Conservation (phyloP, 257 asterid species). For the Przewalskia tangutica region DNA sequence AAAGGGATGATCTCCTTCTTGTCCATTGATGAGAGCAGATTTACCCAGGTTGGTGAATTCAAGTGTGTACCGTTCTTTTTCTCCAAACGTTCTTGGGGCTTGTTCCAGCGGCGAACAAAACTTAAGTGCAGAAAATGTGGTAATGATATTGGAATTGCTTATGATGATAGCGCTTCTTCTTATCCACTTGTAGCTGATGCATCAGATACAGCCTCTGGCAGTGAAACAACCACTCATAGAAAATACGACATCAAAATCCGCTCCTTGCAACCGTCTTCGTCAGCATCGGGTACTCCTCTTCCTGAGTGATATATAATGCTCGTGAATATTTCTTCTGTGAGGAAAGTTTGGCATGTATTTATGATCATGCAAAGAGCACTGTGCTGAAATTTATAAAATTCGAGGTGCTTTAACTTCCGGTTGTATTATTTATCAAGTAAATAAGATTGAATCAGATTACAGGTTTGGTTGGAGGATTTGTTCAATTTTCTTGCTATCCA, state of each 20-base stretch:
- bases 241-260: constrained; percentile 63
- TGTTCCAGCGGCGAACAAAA: constrained; percentile 43
- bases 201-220: constrained; percentile 37
- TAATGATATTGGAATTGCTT: constrained; percentile 52
- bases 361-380: neutral
- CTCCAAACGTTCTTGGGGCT: constrained; percentile 54
- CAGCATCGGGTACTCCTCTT: constrained; percentile 40
- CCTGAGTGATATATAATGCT: constrained; percentile 11
- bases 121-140: constrained; percentile 77
- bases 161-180: constrained; percentile 27
- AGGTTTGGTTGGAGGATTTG: neutral
- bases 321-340: neutral
- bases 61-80: constrained; percentile 47
- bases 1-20: constrained; percentile 73
- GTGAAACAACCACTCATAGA: constrained; percentile 38
- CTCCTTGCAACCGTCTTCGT: constrained; percentile 61
- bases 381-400: neutral
- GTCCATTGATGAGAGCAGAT: constrained; percentile 67
- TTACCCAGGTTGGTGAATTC: constrained; percentile 51
- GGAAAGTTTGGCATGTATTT: neutral
- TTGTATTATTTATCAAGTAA: neutral
- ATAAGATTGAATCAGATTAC: neutral
- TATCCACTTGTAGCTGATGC: constrained; percentile 44
- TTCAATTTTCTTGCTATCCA: neutral
- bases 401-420: neutral